Conservation (phyloP, 768 basidiomycete genomes). For the Tubosaeta brunneosetosa region DNA sequence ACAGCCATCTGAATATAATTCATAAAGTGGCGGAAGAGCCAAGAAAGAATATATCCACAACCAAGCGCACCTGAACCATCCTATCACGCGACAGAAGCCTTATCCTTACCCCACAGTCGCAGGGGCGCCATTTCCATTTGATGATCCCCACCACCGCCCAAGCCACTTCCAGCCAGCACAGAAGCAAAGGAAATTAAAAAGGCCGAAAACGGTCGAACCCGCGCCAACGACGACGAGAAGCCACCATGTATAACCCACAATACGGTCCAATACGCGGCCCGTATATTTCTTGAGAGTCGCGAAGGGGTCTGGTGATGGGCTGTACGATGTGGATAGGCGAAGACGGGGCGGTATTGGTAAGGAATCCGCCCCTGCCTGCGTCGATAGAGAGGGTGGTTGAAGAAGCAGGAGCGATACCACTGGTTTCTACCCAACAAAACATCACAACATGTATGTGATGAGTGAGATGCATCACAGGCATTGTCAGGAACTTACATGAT, state of each 20-base stretch:
- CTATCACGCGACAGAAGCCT: neutral
- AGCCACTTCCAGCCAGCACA: conserved; percentile 62
- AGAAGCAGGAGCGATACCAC: conserved; percentile 71
- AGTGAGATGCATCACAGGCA: neutral
- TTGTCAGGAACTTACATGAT: conserved; percentile 61
- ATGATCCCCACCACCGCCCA: conserved; percentile 29
- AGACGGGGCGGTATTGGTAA: conserved; percentile 35
- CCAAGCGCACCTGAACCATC: neutral
- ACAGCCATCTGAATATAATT: neutral
- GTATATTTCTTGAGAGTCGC: conserved; percentile 54
- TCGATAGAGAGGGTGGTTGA: conserved; percentile 34
- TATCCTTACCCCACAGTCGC: conserved; percentile 12
- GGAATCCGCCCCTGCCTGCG: conserved; percentile 24
- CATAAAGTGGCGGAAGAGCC: neutral
- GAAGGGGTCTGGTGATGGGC: conserved; percentile 49
- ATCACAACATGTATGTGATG: neutral
- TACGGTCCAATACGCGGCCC: conserved; percentile 66
- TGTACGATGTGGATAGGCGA: conserved; percentile 47
- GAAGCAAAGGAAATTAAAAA: conserved; percentile 70
- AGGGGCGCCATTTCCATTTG: conserved; percentile 5
- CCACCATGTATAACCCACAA: conserved; percentile 80
- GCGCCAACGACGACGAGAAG: conserved; percentile 69
- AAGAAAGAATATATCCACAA: neutral
- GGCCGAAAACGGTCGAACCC: conserved; percentile 64
- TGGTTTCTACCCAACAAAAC: conserved; percentile 61